Conservation (phyloP, 495 filamentous ascomycete genomes). For the Penicillium goetzii region DNA sequence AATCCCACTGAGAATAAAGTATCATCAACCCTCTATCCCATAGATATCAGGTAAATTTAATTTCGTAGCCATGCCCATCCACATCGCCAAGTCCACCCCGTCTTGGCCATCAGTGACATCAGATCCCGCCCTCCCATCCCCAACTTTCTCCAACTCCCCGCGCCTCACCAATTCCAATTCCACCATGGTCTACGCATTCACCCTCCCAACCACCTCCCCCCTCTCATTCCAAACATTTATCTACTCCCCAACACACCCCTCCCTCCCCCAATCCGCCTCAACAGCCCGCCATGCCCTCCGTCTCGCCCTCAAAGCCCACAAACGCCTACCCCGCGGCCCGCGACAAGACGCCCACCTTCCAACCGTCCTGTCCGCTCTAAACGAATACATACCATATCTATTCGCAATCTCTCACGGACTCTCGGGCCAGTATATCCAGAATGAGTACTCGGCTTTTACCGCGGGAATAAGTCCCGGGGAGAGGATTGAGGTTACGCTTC, state of each 20-base stretch:
- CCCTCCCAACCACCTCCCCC: constrained; percentile 80
- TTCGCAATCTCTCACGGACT: constrained; percentile 73
- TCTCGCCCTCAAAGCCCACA: constrained; percentile 78
- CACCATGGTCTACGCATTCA: constrained; percentile 84
- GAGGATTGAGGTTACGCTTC: constrained; percentile 65
- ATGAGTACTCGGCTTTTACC: not conserved
- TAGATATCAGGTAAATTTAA: not conserved
- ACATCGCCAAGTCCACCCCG: constrained; percentile 10
- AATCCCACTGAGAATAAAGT: too few relatives aligned
- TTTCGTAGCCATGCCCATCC: not conserved
- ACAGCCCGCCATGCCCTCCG: constrained; percentile 78
- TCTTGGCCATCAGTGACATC: constrained; percentile 31
- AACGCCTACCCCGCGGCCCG: constrained; percentile 65
- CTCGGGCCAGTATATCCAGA: constrained; percentile 41
- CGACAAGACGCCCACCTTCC: constrained; percentile 68
- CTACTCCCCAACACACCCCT: constrained; percentile 74
- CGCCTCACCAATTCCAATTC: not conserved
- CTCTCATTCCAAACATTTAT: constrained; percentile 77
- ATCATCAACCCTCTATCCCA: not conserved
- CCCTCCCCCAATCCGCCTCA: constrained; percentile 74
- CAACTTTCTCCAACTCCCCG: constrained; percentile 27
- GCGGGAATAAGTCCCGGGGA: constrained; percentile 36
- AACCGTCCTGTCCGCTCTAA: constrained; percentile 66
- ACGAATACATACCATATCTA: constrained; percentile 79
- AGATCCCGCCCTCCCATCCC: constrained; percentile 12